These are phyloP conservation scores for Mycocentrospora acerina DNA, from an alignment of 2,329 filamentous ascomycete genomes.

Conservation along the genomic window DNA sequence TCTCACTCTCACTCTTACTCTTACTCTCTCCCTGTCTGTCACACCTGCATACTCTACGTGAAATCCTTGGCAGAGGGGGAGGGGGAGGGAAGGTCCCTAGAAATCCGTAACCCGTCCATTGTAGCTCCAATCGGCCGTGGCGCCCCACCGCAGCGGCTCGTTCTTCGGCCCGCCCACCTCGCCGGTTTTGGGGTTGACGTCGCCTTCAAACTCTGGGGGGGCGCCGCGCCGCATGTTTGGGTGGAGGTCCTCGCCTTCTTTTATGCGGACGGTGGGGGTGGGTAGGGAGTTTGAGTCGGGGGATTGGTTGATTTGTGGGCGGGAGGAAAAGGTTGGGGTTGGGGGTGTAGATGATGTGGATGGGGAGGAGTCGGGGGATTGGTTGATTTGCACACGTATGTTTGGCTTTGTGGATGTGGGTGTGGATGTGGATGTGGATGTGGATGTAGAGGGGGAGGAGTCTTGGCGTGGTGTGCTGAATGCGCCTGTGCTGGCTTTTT, in stretches of 20 bases:
- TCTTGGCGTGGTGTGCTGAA: slow-evolving; percentile 65
- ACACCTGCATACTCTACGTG: too few relatives aligned
- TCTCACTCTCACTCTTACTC: too few relatives aligned
- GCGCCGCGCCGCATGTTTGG: slow-evolving; percentile 74
- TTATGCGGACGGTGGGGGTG: too few relatives aligned
- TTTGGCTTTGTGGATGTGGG: slow-evolving; percentile 23
- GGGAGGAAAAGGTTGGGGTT: background rate
- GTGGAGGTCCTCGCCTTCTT: slow-evolving; percentile 65
- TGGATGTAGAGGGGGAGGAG: slow-evolving; percentile 41
- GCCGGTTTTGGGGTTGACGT: slow-evolving; percentile 88
- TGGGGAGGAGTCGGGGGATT: slow-evolving; percentile 26
- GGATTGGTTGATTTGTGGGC: slow-evolving; percentile 14
- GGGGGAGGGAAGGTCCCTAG: too few relatives aligned
- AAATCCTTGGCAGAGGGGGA: too few relatives aligned
- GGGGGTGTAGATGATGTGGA: background rate
- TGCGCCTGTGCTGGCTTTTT: slow-evolving; percentile 72
- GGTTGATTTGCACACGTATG: slow-evolving; percentile 34
- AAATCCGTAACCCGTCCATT: slow-evolving; percentile 97
- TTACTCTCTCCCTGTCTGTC: too few relatives aligned
- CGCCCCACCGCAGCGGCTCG: slow-evolving; percentile 87
- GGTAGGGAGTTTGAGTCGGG: slow-evolving; percentile 7
- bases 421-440: slow-evolving; percentile 19
- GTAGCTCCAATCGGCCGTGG: slow-evolving; percentile 80
- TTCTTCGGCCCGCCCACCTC: slow-evolving; percentile 98
- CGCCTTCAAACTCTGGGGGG: slow-evolving; percentile 88